Evolutionary conservation across 2,329 filamentous ascomycete species (phyloP), one percentile per base, ranked within the genome.

Genomic region (Fusarium nanum): DNA sequence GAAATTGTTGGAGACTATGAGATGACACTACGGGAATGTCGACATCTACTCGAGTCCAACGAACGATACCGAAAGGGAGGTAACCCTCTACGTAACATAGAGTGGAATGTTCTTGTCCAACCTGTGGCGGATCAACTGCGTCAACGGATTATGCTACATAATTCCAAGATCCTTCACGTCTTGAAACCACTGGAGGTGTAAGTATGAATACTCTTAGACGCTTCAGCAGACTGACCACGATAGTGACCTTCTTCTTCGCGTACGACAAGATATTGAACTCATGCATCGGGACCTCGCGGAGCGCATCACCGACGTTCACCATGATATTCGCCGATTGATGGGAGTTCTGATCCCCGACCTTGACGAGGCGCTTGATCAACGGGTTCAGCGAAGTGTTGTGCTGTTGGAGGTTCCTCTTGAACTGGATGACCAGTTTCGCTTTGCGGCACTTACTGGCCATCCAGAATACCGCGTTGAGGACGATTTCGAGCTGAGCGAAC

Each of bases 121-220:
- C 78, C 78, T 2, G 65, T 48, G 16, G 79, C 75, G 25, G 78
- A 81, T 22, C 71, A 73, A 25, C 67, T 81, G 10, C 76, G 78
- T 8, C 64, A 72, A 32, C 72, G 75, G 9, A 78, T 81, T 22
- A 62, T 68, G n/a, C 62, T 80, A 18, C 79, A 81, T 56, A 79
- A 78, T 59, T 75, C 76, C 22, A 79, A 79, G 57, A 70, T 81
- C 10, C 58, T 76, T 16, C 78, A 77, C 32, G 63, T 80, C 2
- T 48, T 81, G 37, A 78, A 78, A 50, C 79, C 79, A 1, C 79
- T 81, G 45, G 77, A 81, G 53, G 78, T 81, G 79, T 79, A 63
- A 68, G 78, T 63, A 4, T 6, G 23, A 0, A 7, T 5, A 18
- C 6, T 8, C 12, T 4, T 18, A 6, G 9, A 12, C 11, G 14